phyloP scores from a whole-genome alignment of 305 asterid genomes.

The Fraxinus floribunda region DNA sequence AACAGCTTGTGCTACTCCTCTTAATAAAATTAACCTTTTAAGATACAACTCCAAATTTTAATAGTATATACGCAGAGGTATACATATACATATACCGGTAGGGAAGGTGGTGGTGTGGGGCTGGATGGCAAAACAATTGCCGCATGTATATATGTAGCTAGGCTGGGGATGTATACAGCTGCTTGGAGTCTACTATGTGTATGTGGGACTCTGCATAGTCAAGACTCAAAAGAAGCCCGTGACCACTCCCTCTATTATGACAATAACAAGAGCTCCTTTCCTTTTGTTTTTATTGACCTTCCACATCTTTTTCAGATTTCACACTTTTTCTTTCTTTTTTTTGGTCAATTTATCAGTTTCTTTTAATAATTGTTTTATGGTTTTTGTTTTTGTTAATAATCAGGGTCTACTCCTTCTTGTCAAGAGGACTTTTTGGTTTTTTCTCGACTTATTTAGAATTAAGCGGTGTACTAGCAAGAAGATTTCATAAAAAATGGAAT shows the following conservation, averaged over 20 bases:
- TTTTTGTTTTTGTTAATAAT: neutral
- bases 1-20: neutral
- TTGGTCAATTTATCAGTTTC: neutral
- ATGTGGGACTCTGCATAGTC: slow-evolving; percentile 42
- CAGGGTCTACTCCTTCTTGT: neutral
- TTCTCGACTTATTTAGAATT: neutral
- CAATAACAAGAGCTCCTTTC: slow-evolving; percentile 33
- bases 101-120: neutral
- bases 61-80: neutral
- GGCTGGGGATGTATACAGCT: slow-evolving; percentile 18
- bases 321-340: neutral
- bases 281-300: slow-evolving; percentile 30
- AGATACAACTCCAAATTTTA: neutral
- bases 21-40: too few species aligned
- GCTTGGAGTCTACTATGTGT: slow-evolving; percentile 24
- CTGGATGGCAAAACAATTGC: neutral
- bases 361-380: neutral
- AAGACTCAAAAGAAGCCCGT: slow-evolving; percentile 57
- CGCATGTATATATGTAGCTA: slow-evolving; percentile 18
- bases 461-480: neutral
- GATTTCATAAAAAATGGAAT: neutral
- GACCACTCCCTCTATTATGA: slow-evolving; percentile 45
- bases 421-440: neutral
- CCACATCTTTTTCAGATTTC: slow-evolving; percentile 17
- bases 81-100: neutral